Evolutionary conservation across 108 stramenopile genomes (phyloP), one percentile per base, ranked within the genome.

Genomic region (Cyclotella cryptica): DNA sequence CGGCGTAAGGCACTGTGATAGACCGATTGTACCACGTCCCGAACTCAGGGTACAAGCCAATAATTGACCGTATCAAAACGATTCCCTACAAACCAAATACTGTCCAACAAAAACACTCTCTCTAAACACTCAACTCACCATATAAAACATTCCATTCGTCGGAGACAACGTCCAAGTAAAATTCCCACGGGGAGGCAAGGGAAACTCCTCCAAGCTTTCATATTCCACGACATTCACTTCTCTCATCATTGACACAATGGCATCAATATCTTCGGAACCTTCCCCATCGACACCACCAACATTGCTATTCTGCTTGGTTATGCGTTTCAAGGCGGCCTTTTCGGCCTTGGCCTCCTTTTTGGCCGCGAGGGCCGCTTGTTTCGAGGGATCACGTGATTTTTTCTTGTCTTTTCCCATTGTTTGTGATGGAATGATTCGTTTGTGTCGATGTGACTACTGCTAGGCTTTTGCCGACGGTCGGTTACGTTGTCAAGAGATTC

Each of bases 261-360:
- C 43, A 61, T 91, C 90, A 57, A 88, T 53, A 74, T 81, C 63
- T 21, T 74, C 71, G 44, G 17, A 39, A 29, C 44, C 52, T 35
- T n/a, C 55, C 15, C 22, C 42, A 8, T 19, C 55, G 26, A 15
- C 18, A 4, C 28, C 57, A 47, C 47, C 35, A 15, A 15, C 35
- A 35, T 65, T 64, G 49, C 13, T 71, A 60, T 75, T 58, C 70
- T 75, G 85, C 71, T 91, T 92, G 39, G 80, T 55, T 30, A 92
- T 59, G 3, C 90, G 90, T 66, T 93, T 96, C 43, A 80, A 42
- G 19, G 93, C 90, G 7, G 79, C 80, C 79, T 90, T 96, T 67
- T 94, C 91, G 46, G 87, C 85, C 65, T 96, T 96, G 72, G 90
- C 90, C 61, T 93, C 93, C 70, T 93, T 96, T 59, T 85, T 87